Base-by-base conservation (phyloP, 2,329 filamentous ascomycete genomes). In the Sclerotinia subarctica region DNA sequence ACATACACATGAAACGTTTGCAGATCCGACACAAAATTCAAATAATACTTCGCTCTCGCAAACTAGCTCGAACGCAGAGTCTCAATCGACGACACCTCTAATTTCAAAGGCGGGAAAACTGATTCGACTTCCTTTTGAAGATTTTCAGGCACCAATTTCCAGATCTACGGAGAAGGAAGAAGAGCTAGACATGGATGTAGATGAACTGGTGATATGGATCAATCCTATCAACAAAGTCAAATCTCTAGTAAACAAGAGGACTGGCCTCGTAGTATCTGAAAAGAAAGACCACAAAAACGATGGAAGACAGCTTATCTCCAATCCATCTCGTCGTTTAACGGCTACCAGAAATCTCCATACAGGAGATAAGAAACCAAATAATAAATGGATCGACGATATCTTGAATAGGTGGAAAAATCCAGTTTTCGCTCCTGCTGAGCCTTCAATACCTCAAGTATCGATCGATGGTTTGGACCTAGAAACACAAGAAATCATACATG, bases 351-450 rank as follows among this genome's bases (percentile, higher is more conserved):
- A 44, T 32, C 26, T 47, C 19, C 24, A 8, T n/a, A 79, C 77
- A 78, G 58, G 78, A 69, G 47, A 24, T 52, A 66, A 60, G 10
- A 63, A 70, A 15, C 72, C 73, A 10, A 79, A 76, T 57, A 68
- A 77, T 57, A 68, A 77, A 13, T 93, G 90, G 90, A 79, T 93
- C 3, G 80, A 83, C 11, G 79, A 82, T 8, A 73, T 94, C 8
- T 78, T 93, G 1, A 77, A 82, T 47, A 82, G 81, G 11, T 96
- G 92, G 92, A 79, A 90, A 11, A 96, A 94, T 69, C 92, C 92
- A 0, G 81, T 92, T 0, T 97, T 96, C 76, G 79, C 83, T n/a
- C 74, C 77, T 4, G 77, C 78, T 0, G 80, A 87, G 65, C 72
- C 78, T 1, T 72, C 77, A 0, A 83, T 89, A 29, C 85, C 83